Evolutionary conservation across 148 eudicot genomes (phyloP).

Genomic region (Nepenthes gracilis): DNA sequence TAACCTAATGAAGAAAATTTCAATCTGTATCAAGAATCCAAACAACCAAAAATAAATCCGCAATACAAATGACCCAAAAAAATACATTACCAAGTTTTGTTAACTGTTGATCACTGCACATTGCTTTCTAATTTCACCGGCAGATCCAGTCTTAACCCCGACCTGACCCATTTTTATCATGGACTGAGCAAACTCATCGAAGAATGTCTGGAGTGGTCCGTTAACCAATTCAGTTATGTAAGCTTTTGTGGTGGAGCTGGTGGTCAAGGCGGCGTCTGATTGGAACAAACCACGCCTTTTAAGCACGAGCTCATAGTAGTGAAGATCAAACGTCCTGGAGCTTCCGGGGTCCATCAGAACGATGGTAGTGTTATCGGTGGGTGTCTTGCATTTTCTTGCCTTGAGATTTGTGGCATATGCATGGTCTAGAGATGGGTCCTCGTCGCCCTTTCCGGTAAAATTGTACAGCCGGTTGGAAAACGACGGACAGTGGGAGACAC

Average conservation of each 20-base stretch:
- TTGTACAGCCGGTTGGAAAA: conserved; percentile 40
- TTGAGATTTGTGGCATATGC: conserved; percentile 57
- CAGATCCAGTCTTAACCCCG: conserved; percentile 50
- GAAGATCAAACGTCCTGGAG: conserved; percentile 56
- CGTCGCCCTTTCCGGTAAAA: conserved; percentile 23
- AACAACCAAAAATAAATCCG: too few species aligned
- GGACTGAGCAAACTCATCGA: conserved; percentile 34
- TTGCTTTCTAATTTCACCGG: conserved; percentile 53
- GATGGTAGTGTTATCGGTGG: conserved; percentile 38
- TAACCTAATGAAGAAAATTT: too few species aligned
- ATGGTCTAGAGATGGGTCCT: conserved; percentile 57
- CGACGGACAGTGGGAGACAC: conserved; percentile 41
- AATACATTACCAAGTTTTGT: too few species aligned
- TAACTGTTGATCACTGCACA: conserved; percentile 58
- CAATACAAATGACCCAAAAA: too few species aligned
- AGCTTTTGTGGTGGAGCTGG: conserved; percentile 20
- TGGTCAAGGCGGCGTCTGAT: conserved; percentile 65
- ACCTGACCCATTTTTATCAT: conserved; percentile 69
- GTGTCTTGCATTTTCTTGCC: conserved; percentile 39
- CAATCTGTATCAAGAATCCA: too few species aligned
- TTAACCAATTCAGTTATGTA: conserved; percentile 25
- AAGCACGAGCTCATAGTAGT: conserved; percentile 47
- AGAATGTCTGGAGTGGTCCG: conserved; percentile 43
- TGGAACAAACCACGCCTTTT: conserved; percentile 66
- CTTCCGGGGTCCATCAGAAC: conserved; percentile 92